phyloP scores from a whole-genome alignment of 1,284 basidiomycete genomes.

The Naganishia sp. region DNA sequence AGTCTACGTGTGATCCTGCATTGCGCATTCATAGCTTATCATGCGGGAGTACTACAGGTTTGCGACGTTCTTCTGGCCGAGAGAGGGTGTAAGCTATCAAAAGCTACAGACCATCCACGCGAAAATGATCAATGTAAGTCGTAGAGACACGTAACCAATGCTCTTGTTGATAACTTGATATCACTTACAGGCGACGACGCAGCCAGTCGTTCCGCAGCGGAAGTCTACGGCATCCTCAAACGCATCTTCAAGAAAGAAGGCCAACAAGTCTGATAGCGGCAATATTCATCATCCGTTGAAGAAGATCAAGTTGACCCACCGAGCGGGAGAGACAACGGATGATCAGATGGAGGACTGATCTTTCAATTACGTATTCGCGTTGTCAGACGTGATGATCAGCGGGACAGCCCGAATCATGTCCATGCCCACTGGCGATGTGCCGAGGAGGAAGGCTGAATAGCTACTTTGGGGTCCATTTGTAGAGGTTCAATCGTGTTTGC shows the following conservation, averaged over 20 bases:
- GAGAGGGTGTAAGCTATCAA: conserved; percentile 81
- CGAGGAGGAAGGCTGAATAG: too few species aligned
- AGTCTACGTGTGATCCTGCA: conserved; percentile 52
- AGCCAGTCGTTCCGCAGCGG: conserved; percentile 2
- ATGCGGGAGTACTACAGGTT: conserved; percentile 60
- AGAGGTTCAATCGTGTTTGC: too few species aligned
- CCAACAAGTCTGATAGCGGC: background rate
- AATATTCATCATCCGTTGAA: conserved; percentile 15
- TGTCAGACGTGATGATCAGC: too few species aligned
- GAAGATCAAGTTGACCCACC: conserved; percentile 31
- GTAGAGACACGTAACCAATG: too few species aligned
- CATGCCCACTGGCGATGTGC: too few species aligned
- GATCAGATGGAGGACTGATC: conserved; percentile 23
- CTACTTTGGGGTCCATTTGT: too few species aligned
- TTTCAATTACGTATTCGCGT: background rate
- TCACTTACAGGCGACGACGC: conserved; percentile 4
- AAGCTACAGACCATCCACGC: conserved; percentile 90
- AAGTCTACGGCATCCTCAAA: conserved; percentile 11
- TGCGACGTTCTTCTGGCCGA: conserved; percentile 94
- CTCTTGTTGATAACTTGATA: background rate
- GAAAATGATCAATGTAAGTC: conserved; percentile 70
- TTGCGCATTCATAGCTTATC: background rate
- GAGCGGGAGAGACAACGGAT: conserved; percentile 22
- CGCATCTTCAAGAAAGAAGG: conserved; percentile 11
- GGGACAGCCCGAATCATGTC: too few species aligned